These are phyloP conservation scores for Sporisorium exsertum DNA, from an alignment of 1,284 basidiomycete species.

Conservation along the genomic window DNA sequence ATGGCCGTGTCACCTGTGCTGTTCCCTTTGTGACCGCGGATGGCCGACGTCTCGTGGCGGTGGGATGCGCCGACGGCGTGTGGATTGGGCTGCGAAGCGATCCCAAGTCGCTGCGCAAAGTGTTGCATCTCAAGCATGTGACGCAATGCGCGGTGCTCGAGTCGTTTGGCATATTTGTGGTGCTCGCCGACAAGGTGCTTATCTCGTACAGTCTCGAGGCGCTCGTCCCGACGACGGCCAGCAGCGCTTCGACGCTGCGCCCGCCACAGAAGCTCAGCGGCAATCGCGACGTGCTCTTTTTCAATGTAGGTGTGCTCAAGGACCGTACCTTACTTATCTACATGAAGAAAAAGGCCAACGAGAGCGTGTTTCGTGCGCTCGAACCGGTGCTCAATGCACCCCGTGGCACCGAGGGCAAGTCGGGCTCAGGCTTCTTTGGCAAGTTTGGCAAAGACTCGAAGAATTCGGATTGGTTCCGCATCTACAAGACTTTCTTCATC, in stretches of 20 bases:
- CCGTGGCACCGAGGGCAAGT: slow-evolving; percentile 76
- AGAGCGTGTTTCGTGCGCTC: slow-evolving; percentile 91
- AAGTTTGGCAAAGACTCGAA: slow-evolving; percentile 80
- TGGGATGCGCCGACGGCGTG: slow-evolving; percentile 93
- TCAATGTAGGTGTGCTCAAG: slow-evolving; percentile 86
- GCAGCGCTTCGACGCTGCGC: slow-evolving; percentile 69
- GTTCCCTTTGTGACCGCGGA: slow-evolving; percentile 82
- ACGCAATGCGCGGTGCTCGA: slow-evolving; percentile 94
- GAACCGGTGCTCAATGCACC: slow-evolving; percentile 90
- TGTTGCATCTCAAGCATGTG: slow-evolving; percentile 88
- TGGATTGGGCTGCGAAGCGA: slow-evolving; percentile 95
- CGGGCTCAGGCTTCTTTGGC: slow-evolving; percentile 75
- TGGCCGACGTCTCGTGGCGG: slow-evolving; percentile 84
- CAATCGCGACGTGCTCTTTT: slow-evolving; percentile 90
- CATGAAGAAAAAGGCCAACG: slow-evolving; percentile 91
- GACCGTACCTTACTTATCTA: slow-evolving; percentile 90
- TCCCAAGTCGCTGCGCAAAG: slow-evolving; percentile 85
- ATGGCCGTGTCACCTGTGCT: slow-evolving; percentile 90
- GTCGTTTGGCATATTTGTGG: slow-evolving; percentile 93
- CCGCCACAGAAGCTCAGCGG: slow-evolving; percentile 86
- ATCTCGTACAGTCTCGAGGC: slow-evolving; percentile 88
- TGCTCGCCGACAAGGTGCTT: slow-evolving; percentile 85
- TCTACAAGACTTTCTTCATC: slow-evolving; percentile 91
- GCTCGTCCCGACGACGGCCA: slow-evolving; percentile 85
- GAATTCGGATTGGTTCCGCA: slow-evolving; percentile 89